Conservation (phyloP, 176 grass and related monocot species). For the Triticum dicoccoides region DNA sequence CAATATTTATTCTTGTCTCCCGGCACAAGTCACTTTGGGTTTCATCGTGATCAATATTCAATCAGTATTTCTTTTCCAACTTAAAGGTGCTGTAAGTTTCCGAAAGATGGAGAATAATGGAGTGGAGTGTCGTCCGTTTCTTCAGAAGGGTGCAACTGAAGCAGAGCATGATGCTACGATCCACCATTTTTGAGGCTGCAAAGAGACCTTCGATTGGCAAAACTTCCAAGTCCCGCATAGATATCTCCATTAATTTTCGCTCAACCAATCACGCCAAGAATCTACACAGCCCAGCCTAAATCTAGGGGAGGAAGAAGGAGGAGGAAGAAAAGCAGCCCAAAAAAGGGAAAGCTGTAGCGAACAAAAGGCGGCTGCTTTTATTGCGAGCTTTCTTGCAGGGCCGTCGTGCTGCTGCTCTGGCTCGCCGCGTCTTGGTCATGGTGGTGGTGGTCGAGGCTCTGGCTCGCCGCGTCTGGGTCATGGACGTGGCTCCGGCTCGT, state of each 20-base stretch:
- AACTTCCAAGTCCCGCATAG: neutral
- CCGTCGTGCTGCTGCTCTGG: conserved; percentile 12
- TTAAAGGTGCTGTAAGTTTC: neutral
- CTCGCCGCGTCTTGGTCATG: neutral
- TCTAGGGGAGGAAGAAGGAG: conserved; percentile 7
- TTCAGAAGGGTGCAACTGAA: neutral
- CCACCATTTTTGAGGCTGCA: neutral
- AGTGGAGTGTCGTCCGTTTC: neutral
- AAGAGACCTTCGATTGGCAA: neutral
- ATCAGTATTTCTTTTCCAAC: too few relatives aligned
- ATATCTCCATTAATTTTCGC: conserved; percentile 10
- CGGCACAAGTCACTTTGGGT: neutral
- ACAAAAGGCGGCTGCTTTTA: conserved; percentile 23
- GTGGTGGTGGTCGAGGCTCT: neutral
- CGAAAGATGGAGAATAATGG: neutral
- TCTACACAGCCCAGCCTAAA: conserved; percentile 40
- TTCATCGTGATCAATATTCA: neutral
- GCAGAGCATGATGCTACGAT: neutral
- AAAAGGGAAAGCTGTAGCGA: neutral
- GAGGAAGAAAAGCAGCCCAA: neutral
- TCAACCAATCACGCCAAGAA: conserved; percentile 47
- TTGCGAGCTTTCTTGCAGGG: conserved; percentile 33
- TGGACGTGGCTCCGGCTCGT: neutral
- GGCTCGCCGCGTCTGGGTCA: neutral
- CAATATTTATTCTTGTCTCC: neutral